Evolutionary conservation across 257 asterid genomes (phyloP), one percentile per base, ranked within the genome.

Genomic region (Nicotiana sylvestris): DNA sequence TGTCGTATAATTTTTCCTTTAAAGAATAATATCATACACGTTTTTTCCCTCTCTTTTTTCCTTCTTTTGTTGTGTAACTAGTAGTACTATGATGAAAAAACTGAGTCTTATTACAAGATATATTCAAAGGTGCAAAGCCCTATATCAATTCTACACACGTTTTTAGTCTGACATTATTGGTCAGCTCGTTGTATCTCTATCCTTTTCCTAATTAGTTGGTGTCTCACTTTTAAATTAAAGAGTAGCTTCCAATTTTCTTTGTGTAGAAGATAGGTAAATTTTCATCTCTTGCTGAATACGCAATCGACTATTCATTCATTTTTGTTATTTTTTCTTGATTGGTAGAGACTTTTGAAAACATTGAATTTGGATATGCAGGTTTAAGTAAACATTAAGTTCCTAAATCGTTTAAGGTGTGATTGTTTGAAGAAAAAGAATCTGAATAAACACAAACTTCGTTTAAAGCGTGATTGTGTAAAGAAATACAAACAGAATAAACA

Each of bases 331-430:
- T 25, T 72, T 69, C 77, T 69, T 69, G 18, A 2, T 43, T 72
- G 79, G 61, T 72, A n/a, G 43, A 70, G 78, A 70, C 58, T n/a
- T 70, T 43, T 70, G 57, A 72, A 1, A 5, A 46, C 37, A 46
- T 72, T 43, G 79, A 72, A 61, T 72, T 49, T 25, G 39, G 25
- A 72, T 46, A 46, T 43, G 12, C 2, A 43, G 15, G 60, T 72
- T 46, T 46, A 43, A 46, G 39, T 72, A 6, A 74, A 30, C 39
- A 46, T 49, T 27, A 49, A 61, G 25, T 15, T 27, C 39, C 16
- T 27, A 25, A 74, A 49, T 74, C 80, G 80, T 74, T 74, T 74
- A 49, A 46, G 39, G 62, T 60, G 51, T 27, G 80, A 74, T 11
- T 27, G 15, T 74, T 25, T 32, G 18, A 46, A 33, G 6, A 46